These are phyloP conservation scores for Urtica urens DNA, from an alignment of 306 rosid species.

Conservation along the genomic window DNA sequence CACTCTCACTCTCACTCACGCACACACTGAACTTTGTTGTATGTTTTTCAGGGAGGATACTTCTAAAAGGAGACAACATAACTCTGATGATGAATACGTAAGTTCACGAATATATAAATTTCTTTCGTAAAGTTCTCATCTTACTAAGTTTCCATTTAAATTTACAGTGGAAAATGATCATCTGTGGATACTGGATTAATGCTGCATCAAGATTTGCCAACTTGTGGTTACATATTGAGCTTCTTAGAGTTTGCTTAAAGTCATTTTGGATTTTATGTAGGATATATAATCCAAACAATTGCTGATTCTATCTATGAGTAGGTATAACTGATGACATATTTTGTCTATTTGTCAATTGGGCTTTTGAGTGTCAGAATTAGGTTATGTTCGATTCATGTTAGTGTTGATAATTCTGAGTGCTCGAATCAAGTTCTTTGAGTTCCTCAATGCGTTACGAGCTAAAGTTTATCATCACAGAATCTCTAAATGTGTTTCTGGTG, in stretches of 20 bases:
- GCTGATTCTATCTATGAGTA: background rate
- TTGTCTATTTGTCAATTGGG: too few species aligned
- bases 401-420: too few species aligned
- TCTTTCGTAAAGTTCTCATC: background rate
- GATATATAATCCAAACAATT: slow-evolving; percentile 1
- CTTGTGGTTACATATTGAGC: slow-evolving; percentile 9
- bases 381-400: too few species aligned
- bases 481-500: too few species aligned
- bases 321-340: too few species aligned
- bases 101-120: slow-evolving; percentile 17
- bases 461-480: too few species aligned
- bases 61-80: slow-evolving; percentile 84
- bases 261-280: slow-evolving; percentile 1
- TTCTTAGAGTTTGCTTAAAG: slow-evolving; percentile 5
- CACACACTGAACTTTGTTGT: slow-evolving; percentile 1
- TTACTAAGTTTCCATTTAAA: background rate
- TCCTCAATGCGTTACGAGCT: too few species aligned
- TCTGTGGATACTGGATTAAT: background rate
- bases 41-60: slow-evolving; percentile 54
- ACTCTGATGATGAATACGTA: slow-evolving; percentile 84
- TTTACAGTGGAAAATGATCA: slow-evolving; percentile 49
- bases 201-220: background rate
- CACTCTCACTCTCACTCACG: background rate
- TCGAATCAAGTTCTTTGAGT: too few species aligned
- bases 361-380: too few species aligned